Base-by-base conservation (phyloP, 2,329 filamentous ascomycete species). In the Colletotrichum lindemuthianum region DNA sequence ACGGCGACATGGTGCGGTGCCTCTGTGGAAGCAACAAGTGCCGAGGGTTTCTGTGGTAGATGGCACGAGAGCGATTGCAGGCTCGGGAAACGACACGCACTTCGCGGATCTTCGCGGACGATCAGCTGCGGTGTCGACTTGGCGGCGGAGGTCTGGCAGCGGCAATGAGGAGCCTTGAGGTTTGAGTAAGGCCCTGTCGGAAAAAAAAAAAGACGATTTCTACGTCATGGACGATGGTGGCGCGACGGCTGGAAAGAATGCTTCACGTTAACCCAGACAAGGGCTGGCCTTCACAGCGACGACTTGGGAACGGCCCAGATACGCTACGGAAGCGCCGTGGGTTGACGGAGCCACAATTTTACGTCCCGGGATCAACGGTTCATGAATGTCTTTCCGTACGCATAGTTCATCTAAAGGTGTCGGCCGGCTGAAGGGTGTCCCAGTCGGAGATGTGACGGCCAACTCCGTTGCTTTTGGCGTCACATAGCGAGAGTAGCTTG, bases 1-100 rank as follows among this genome's bases (percentile, higher is more conserved):
- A 72, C 9, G 76, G 80, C 65, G 81, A 86, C 63, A 88, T 88
- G 86, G 84, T 82, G 6, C 75, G 67, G 59, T 90, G 87, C 70
- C 73, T 88, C 8, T 95, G 92, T 70, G 86, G 88, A 1, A 86
- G 88, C 49, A 71, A 78, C 40, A 88, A 88, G 15, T 95, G 92
- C 71, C 81, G 91, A 44, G 88, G 88, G 1, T 92, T 82, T 73
- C 72, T 94, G 44, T 94, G 91, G 90, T 88, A 24, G 44, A 53
- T 53, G 4, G 13, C 10, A 13, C 9, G 16, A 15, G 9, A 16
- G 5, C 9, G 10, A 10, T 10, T 10, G 9, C 44, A 10, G 11
- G 16, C 6, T 24, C 12, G 16, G 10, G 7, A 47, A 16, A 33
- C 8, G n/a, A 47, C 15, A 24, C 4, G 24, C 4, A 1, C 24